A percentile compares a stretch with the other conserved stretches of the same genome.
Conservation (phyloP, 108 stramenopile genomes). For the Conticribra guillardii region DNA sequence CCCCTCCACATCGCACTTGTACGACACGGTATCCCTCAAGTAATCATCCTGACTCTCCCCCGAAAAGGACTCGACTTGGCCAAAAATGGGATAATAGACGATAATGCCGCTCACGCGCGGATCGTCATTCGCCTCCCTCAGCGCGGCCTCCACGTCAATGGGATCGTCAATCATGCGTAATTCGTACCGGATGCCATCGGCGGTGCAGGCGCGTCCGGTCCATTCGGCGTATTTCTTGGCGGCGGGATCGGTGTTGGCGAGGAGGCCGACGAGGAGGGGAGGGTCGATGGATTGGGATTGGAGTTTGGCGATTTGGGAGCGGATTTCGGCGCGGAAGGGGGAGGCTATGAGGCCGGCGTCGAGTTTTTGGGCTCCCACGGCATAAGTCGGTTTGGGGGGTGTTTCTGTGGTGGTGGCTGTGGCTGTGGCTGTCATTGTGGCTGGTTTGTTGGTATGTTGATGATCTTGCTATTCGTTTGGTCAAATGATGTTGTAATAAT, state of each 20-base stretch:
- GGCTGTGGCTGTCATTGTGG: background rate
- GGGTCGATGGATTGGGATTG: conserved; percentile 76
- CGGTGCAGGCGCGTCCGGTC: conserved; percentile 90
- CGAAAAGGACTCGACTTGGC: conserved; percentile 90
- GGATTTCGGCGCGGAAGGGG: conserved; percentile 92
- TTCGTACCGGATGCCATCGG: conserved; percentile 95
- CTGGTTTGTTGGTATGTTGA: background rate
- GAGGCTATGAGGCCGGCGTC: conserved; percentile 82
- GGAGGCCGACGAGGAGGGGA: conserved; percentile 92
- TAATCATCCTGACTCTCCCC: conserved; percentile 97
- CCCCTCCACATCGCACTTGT: conserved; percentile 96
- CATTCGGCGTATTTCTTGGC: conserved; percentile 95
- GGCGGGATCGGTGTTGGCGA: conserved; percentile 93
- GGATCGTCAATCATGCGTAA: conserved; percentile 79
- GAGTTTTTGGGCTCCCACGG: conserved; percentile 65
- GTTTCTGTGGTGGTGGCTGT: background rate
- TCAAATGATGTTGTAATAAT: too few species aligned
- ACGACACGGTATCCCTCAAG: conserved; percentile 90
- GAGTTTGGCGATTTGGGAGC: conserved; percentile 69
- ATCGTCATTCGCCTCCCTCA: conserved; percentile 92
- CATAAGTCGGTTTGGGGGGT: background rate
- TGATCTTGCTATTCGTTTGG: background rate
- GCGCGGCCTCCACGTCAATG: conserved; percentile 87
- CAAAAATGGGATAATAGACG: conserved; percentile 98
- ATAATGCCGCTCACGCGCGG: conserved; percentile 96